These are phyloP conservation scores for Pisolithus thermaeus DNA, from an alignment of 1,284 basidiomycete species.

Conservation along the genomic window DNA sequence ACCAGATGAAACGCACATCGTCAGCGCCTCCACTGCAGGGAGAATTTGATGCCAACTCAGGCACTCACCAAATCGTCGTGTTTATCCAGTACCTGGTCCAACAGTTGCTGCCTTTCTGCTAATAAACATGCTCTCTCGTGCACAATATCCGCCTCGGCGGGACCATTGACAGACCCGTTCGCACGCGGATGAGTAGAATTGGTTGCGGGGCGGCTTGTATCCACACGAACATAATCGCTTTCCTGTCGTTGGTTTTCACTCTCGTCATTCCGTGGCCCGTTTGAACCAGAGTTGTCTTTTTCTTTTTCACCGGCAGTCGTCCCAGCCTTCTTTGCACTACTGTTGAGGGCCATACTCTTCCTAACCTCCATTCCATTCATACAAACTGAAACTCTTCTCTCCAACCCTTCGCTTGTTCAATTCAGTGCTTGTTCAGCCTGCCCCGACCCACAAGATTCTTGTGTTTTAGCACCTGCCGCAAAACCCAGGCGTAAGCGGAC, in stretches of 20 bases:
- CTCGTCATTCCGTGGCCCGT: neutral
- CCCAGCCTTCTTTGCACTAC: neutral
- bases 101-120: constrained; percentile 49
- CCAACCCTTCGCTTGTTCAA: neutral
- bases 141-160: constrained; percentile 25
- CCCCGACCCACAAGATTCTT: neutral
- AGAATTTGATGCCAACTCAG: neutral
- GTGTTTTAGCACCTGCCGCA: neutral
- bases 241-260: neutral
- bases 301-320: neutral
- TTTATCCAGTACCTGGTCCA: constrained; percentile 54
- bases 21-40: neutral
- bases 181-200: neutral
- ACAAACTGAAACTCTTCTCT: neutral
- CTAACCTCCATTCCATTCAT: neutral
- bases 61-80: constrained; percentile 72
- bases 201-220: neutral
- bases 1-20: neutral
- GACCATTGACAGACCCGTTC: constrained; percentile 8
- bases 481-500: neutral
- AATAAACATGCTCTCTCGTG: constrained; percentile 43
- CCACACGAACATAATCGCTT: neutral
- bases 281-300: neutral
- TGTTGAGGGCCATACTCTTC: neutral
- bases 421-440: neutral